Conservation (phyloP, 352 stramenopile genomes). For the Plasmopara muralis region DNA sequence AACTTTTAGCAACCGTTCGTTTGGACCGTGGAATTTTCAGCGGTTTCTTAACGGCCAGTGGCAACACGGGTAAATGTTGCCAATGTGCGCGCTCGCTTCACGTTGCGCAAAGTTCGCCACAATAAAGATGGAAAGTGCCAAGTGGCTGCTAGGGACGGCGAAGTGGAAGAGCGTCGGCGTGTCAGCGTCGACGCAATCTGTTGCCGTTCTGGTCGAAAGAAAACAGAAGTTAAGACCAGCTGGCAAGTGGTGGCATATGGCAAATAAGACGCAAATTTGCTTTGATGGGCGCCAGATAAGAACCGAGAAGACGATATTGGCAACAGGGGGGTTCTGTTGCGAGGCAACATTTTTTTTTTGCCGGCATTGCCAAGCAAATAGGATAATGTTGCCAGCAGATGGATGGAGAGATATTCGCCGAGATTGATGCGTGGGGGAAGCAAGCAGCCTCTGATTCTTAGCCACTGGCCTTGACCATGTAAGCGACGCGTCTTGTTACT, state of each 20-base stretch:
- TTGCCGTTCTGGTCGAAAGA: slow-evolving; percentile 2
- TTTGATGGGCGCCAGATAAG: slow-evolving; percentile 3
- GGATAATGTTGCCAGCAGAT: too few relatives aligned
- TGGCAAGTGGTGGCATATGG: slow-evolving; percentile 7
- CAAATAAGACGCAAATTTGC: slow-evolving; percentile 2
- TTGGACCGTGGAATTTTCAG: not conserved
- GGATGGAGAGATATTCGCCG: too few relatives aligned
- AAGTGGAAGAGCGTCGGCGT: too few relatives aligned
- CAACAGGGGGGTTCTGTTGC: not conserved
- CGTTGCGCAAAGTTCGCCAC: not conserved
- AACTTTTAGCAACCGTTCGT: not conserved
- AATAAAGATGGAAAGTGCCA: not conserved
- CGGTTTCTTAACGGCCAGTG: not conserved
- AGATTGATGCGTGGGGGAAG: too few relatives aligned
- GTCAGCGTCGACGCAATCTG: not conserved
- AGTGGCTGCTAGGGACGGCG: too few relatives aligned
- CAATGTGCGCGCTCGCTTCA: too few relatives aligned
- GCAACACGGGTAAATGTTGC: too few relatives aligned
- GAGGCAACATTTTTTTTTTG: too few relatives aligned
- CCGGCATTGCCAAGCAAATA: too few relatives aligned
- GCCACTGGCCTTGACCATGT: too few relatives aligned
- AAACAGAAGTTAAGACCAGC: slow-evolving; percentile 9
- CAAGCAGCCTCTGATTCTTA: too few relatives aligned
- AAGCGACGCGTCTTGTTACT: too few relatives aligned
- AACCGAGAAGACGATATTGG: not conserved